Conservation (phyloP, 495 filamentous ascomycete genomes). For the Aspergillus olivimuriae region DNA sequence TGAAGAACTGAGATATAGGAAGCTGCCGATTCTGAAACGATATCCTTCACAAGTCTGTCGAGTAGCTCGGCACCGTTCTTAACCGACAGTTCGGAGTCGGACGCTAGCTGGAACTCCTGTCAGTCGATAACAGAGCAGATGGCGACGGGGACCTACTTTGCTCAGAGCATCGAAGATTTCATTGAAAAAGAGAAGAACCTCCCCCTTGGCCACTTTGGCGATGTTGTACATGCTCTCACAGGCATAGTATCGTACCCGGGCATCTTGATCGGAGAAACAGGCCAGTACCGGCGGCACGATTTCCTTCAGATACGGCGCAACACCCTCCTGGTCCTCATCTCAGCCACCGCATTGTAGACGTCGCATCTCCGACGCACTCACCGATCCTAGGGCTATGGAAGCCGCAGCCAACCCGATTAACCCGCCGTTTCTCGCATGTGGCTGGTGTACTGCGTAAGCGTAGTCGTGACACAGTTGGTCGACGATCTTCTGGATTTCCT, state of each 20-base stretch:
- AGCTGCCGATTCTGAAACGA: constrained; percentile 92
- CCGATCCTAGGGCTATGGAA: constrained; percentile 88
- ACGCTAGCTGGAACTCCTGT: constrained; percentile 67
- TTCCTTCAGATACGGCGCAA: constrained; percentile 82
- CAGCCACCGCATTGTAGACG: constrained; percentile 11
- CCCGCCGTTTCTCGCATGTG: constrained; percentile 93
- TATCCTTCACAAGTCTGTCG: constrained; percentile 95
- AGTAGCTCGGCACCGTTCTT: constrained; percentile 98
- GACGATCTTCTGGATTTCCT: constrained; percentile 76
- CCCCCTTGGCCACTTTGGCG: constrained; percentile 97
- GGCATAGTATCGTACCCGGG: constrained; percentile 94
- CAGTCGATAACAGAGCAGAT: constrained; percentile 2
- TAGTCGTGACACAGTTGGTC: constrained; percentile 96
- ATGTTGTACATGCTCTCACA: constrained; percentile 99
- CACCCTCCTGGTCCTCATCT: constrained; percentile 56
- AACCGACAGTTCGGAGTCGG: constrained; percentile 92
- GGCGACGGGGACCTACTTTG: constrained; percentile 58
- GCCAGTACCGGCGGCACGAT: constrained; percentile 98
- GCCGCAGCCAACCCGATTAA: constrained; percentile 95
- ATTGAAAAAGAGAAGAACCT: constrained; percentile 94
- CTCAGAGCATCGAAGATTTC: constrained; percentile 95
- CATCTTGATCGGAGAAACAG: constrained; percentile 98
- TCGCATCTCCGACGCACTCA: constrained; percentile 40
- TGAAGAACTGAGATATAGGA: constrained; percentile 90
- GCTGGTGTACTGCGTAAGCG: constrained; percentile 95